Conservation (phyloP, 176 grass and related monocot species). For the Stipa capillata region DNA sequence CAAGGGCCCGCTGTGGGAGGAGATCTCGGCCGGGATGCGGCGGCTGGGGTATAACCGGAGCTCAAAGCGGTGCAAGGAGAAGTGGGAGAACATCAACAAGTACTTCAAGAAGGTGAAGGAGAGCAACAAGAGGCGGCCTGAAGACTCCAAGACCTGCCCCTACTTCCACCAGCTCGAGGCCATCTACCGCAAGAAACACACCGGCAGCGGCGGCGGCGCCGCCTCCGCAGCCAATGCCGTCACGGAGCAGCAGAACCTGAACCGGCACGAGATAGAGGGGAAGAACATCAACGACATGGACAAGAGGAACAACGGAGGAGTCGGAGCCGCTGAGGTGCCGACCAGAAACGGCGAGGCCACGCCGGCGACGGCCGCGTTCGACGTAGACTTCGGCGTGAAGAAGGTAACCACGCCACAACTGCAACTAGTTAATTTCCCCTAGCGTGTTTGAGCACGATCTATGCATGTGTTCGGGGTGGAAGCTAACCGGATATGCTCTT, state of each 20-base stretch:
- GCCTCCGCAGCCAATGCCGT: background rate
- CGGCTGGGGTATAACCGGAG: slow-evolving; percentile 76
- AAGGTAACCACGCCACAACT: slow-evolving; percentile 25
- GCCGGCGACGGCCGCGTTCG: background rate
- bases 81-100: slow-evolving; percentile 99
- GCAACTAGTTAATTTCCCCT: background rate
- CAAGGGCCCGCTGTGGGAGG: slow-evolving; percentile 92
- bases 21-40: slow-evolving; percentile 72
- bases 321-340: background rate
- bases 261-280: slow-evolving; percentile 30
- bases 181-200: slow-evolving; percentile 62
- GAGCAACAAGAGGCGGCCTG: slow-evolving; percentile 81
- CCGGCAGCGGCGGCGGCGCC: background rate
- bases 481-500: slow-evolving; percentile 39
- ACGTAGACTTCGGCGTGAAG: slow-evolving; percentile 3
- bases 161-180: slow-evolving; percentile 94
- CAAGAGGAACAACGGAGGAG: slow-evolving; percentile 37
- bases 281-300: slow-evolving; percentile 46
- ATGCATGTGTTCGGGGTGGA: background rate
- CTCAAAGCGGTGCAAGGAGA: slow-evolving; percentile 97
- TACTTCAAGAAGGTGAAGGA: slow-evolving; percentile 99
- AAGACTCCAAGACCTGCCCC: slow-evolving; percentile 92
- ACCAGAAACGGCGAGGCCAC: slow-evolving; percentile 25
- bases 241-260: background rate
- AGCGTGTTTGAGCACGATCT: background rate